These are phyloP conservation scores for Arachis stenosperma DNA, from an alignment of 306 rosid species.

Conservation along the genomic window DNA sequence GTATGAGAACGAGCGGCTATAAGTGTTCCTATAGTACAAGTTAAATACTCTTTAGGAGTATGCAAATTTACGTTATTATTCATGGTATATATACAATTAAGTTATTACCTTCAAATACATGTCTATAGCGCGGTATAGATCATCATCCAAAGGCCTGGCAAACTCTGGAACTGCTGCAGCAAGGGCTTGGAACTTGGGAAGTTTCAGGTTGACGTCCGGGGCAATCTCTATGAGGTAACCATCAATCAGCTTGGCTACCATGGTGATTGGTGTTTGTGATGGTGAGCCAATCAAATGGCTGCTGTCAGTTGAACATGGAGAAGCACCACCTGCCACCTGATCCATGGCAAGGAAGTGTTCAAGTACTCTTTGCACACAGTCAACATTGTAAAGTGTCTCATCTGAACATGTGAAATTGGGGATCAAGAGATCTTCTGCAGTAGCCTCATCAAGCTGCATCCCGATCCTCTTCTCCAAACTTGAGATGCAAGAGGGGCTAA, in stretches of 20 bases:
- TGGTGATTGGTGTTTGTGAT: constrained; percentile 81
- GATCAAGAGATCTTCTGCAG: constrained; percentile 92
- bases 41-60: background rate
- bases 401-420: constrained; percentile 87
- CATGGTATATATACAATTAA: constrained; percentile 5
- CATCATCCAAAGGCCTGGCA: constrained; percentile 96
- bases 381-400: constrained; percentile 97
- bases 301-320: constrained; percentile 77
- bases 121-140: constrained; percentile 93
- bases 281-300: constrained; percentile 89
- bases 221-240: constrained; percentile 99
- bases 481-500: constrained; percentile 66
- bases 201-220: constrained; percentile 91
- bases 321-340: constrained; percentile 70
- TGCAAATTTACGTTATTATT: background rate
- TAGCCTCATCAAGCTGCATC: constrained; percentile 93
- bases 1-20: too few species aligned
- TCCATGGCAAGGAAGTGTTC: constrained; percentile 87
- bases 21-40: too few species aligned
- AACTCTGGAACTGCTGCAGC: constrained; percentile 96
- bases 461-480: constrained; percentile 87
- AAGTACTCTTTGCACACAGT: constrained; percentile 86
- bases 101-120: constrained; percentile 85
- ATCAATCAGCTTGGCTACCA: constrained; percentile 95
- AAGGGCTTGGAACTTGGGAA: constrained; percentile 84